Evolutionary conservation across 441 rosid genomes (phyloP), one percentile per base, ranked within the genome.

Genomic region (Erysimum cheiri): DNA sequence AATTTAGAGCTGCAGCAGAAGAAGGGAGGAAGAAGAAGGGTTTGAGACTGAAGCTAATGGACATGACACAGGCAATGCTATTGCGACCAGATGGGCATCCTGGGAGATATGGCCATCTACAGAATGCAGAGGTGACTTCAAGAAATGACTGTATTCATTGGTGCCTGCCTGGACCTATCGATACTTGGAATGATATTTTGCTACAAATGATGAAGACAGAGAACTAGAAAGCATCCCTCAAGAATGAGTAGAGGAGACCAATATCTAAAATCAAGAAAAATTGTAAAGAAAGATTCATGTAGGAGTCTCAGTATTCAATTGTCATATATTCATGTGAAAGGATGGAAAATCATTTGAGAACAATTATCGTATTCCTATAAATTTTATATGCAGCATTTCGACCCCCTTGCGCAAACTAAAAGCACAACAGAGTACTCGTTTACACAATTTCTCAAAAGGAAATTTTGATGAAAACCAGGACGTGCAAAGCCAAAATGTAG

Each of bases 401-500:
- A 48, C 61, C 19, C 73, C 48, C n/a, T 55, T 22, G 41, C 32
- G 58, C 63, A 60, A 61, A 46, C 47, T 48, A 74, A 68, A 74
- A 60, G 46, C 46, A 57, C 70, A 75, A 49, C 29, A 46, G 70
- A 56, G 52, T 22, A 59, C 53, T 69, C 70, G 54, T 48, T 55
- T 55, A 69, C 60, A 71, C 64, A 43, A 28, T 44, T 15, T 60
- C 70, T 89, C 84, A 93, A 81, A 91, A 89, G n/a, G 97, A 93
- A 70, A 93, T 78, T 85, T 85, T 89, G 80, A 89, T 79, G 83
- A 94, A 91, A 78, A 91, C 96, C 69, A 88, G 63, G 58, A 93
- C 67, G 50, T 89, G 89, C 85, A 88, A 70, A 52, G 84, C 80
- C 69, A 93, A 81, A 69, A 93, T 81, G 83, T 93, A 93, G 55